Conservation (phyloP, 2,329 filamentous ascomycete genomes). For the Trichophaea hybrida region DNA sequence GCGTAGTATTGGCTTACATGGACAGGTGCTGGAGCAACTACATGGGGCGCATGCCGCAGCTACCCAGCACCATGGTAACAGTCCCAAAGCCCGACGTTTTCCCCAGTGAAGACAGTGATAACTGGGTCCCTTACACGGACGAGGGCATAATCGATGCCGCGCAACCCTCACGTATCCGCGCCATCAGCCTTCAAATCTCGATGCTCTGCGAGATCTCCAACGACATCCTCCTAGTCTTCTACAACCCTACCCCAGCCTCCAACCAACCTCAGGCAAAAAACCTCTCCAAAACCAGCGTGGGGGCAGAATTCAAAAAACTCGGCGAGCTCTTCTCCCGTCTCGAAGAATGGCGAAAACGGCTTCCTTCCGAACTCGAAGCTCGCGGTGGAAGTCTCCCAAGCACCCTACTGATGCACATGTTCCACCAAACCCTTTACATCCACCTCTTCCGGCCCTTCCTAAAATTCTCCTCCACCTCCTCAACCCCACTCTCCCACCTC, state of each 20-base stretch:
- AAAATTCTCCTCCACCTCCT: conserved; percentile 40
- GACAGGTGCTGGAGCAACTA: conserved; percentile 86
- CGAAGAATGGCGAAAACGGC: conserved; percentile 71
- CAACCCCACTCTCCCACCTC: conserved; percentile 56
- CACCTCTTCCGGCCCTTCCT: conserved; percentile 91
- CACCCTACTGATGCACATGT: conserved; percentile 81
- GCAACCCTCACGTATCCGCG: conserved; percentile 62
- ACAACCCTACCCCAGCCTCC: conserved; percentile 54
- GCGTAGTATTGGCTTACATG: conserved; percentile 8
- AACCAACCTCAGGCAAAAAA: conserved; percentile 33
- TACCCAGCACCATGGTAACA: conserved; percentile 64
- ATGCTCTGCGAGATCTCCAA: conserved; percentile 85
- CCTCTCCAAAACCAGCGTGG: conserved; percentile 43
- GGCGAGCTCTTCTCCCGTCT: conserved; percentile 81
- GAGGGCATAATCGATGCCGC: conserved; percentile 56
- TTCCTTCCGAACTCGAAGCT: conserved; percentile 76
- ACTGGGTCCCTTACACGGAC: conserved; percentile 83
- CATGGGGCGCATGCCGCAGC: conserved; percentile 74
- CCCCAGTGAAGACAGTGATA: conserved; percentile 68
- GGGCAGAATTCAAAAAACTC: conserved; percentile 77
- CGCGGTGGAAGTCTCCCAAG: conserved; percentile 81
- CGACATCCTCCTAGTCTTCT: conserved; percentile 78
- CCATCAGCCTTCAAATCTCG: conserved; percentile 66
- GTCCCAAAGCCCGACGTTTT: conserved; percentile 85
- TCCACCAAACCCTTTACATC: conserved; percentile 89